phyloP scores from a whole-genome alignment of 2,329 filamentous ascomycete species.

The Claviceps maximensis region DNA sequence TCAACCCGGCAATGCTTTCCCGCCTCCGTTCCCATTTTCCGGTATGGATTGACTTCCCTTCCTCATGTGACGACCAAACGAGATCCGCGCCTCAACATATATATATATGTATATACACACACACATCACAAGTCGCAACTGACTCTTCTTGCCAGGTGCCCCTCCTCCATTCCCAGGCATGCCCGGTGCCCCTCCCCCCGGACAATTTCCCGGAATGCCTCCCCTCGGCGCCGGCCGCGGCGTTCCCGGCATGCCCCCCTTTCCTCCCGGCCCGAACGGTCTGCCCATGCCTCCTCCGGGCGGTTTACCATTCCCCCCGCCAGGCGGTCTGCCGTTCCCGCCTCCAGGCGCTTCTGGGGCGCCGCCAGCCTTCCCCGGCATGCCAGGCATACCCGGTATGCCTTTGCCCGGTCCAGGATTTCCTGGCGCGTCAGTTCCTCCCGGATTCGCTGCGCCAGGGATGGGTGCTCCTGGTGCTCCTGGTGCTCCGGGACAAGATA shows the following conservation, averaged over 20 bases:
- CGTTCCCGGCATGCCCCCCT: conserved; percentile 30
- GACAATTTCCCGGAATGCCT: conserved; percentile 25
- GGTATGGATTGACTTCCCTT: conserved; percentile 26
- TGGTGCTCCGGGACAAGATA: conserved; percentile 26
- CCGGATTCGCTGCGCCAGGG: conserved; percentile 11
- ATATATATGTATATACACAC: too few species aligned
- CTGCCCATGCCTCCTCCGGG: conserved; percentile 27
- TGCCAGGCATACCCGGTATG: conserved; percentile 25
- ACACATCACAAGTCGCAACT: background rate
- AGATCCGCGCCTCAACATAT: background rate
- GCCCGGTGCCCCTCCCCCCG: conserved; percentile 26
- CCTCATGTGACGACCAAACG: conserved; percentile 11
- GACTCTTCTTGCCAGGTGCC: conserved; percentile 16
- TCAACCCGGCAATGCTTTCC: conserved; percentile 41
- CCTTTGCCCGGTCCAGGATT: conserved; percentile 31
- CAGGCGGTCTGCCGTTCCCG: conserved; percentile 26
- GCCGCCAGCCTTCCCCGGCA: conserved; percentile 18
- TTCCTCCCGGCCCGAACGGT: conserved; percentile 26
- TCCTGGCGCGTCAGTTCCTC: conserved; percentile 21
- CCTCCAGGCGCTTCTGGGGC: conserved; percentile 20
- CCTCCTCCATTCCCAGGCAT: conserved; percentile 48
- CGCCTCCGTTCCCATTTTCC: conserved; percentile 50
- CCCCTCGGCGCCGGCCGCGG: conserved; percentile 28
- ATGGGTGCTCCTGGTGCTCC: background rate
- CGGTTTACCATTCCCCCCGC: conserved; percentile 23